A percentile compares a stretch with the other conserved stretches of the same genome.
phyloP scores from a whole-genome alignment of 179 eudicot species.

The Heliamphora pulchella region DNA sequence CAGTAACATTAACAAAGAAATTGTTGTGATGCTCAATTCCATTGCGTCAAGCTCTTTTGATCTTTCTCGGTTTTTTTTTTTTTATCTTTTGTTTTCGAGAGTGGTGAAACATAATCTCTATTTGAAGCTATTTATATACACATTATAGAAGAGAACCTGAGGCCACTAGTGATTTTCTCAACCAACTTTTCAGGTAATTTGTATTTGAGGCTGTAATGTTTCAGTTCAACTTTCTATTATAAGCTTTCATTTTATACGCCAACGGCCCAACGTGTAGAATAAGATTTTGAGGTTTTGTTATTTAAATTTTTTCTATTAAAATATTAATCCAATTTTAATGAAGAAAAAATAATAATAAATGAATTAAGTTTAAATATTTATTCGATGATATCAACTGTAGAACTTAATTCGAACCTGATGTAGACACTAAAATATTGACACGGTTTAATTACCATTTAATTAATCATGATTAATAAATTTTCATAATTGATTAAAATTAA shows the following conservation, averaged over 20 bases:
- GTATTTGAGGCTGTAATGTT: not conserved
- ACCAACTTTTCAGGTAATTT: constrained; percentile 9
- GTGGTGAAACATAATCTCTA: not conserved
- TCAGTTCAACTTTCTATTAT: constrained; percentile 2
- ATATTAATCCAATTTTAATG: no score
- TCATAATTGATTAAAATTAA: no score
- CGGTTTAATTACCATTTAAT: no score
- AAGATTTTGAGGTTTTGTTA: no score
- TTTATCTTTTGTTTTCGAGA: not conserved
- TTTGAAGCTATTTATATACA: not conserved
- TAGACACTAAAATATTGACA: no score
- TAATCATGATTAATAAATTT: no score
- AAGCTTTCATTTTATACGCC: not conserved
- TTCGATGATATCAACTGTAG: no score
- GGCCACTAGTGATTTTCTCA: not conserved
- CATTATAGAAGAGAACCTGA: not conserved
- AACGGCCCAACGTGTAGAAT: no score
- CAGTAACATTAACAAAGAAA: not conserved
- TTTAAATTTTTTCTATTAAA: no score
- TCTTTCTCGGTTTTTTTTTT: not conserved
- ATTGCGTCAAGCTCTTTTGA: not conserved
- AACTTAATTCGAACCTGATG: no score
- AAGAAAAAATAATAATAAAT: no score
- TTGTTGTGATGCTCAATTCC: not conserved
- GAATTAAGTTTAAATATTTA: no score